Evolutionary conservation across 176 grass and related monocot genomes (phyloP).

Genomic region (Melocanna baccifera): DNA sequence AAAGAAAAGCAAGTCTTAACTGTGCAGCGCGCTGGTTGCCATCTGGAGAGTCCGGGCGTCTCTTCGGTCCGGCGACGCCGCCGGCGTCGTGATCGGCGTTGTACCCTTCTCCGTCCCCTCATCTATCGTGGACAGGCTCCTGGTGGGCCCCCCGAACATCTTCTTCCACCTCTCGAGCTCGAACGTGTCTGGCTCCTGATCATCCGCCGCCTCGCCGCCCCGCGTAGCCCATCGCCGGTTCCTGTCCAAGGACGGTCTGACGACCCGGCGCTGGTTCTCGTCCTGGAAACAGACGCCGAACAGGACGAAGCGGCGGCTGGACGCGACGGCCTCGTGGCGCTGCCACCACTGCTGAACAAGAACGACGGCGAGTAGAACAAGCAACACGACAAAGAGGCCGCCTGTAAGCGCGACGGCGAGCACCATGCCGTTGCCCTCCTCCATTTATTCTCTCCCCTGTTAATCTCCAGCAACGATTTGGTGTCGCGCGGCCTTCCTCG

Average conservation of each 20-base stretch:
- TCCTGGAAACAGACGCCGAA: slow-evolving; percentile 44
- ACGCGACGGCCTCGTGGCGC: not conserved
- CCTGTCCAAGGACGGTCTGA: slow-evolving; percentile 21
- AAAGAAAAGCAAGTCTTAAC: not conserved
- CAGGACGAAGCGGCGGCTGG: slow-evolving; percentile 35
- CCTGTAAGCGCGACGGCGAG: slow-evolving; percentile 27
- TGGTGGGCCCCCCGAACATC: slow-evolving; percentile 19
- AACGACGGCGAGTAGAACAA: slow-evolving; percentile 14
- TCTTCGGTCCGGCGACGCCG: slow-evolving; percentile 36
- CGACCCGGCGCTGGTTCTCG: not conserved
- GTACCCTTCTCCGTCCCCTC: slow-evolving; percentile 50
- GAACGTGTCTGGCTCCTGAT: slow-evolving; percentile 29
- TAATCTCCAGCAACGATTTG: not conserved
- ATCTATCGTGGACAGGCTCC: slow-evolving; percentile 53
- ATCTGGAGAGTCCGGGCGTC: not conserved
- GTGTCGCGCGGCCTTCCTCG: not conserved
- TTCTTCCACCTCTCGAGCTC: slow-evolving; percentile 53
- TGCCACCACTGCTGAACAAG: not conserved
- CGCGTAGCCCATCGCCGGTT: not conserved
- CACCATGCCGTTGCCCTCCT: not conserved
- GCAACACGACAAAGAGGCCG: not conserved
- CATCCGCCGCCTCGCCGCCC: slow-evolving; percentile 16
- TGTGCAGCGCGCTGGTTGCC: slow-evolving; percentile 7
- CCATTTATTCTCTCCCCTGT: not conserved
- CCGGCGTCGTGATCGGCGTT: slow-evolving; percentile 29